phyloP scores from a whole-genome alignment of 306 rosid genomes.

The Morella rubra region DNA sequence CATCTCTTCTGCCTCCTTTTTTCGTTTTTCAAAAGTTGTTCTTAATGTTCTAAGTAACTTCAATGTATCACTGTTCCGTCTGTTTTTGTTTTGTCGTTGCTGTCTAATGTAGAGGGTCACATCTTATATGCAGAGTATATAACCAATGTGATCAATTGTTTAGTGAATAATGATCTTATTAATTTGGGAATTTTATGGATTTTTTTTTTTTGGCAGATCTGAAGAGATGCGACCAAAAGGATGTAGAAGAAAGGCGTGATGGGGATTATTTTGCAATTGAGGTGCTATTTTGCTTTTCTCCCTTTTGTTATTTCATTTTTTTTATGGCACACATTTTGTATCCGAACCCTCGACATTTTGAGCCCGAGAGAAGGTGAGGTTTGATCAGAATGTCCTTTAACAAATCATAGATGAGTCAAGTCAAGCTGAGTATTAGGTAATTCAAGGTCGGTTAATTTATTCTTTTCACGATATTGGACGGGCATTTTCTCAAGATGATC shows the following conservation, averaged over 20 bases:
- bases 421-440: neutral
- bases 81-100: too few species aligned
- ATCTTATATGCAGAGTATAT: too few species aligned
- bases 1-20: too few species aligned
- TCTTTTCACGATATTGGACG: neutral
- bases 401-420: neutral
- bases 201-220: slow-evolving; percentile 41
- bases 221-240: slow-evolving; percentile 58
- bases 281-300: slow-evolving; percentile 36
- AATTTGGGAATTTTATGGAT: too few species aligned
- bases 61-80: too few species aligned
- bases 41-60: too few species aligned
- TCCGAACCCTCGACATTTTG: neutral
- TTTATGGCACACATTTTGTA: neutral
- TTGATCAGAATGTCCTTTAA: neutral
- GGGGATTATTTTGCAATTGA: slow-evolving; percentile 73
- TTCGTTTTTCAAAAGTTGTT: too few species aligned
- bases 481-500: neutral
- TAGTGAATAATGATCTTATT: neutral
- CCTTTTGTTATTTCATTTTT: neutral
- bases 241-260: slow-evolving; percentile 43
- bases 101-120: too few species aligned
- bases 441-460: neutral
- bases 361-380: neutral
- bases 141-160: too few species aligned